Percentiles rank a stretch among this genome's conserved stretches.
These are phyloP conservation scores for Fraxinus xanthoxyloides DNA, from an alignment of 305 asterid genomes.

Conservation along the genomic window DNA sequence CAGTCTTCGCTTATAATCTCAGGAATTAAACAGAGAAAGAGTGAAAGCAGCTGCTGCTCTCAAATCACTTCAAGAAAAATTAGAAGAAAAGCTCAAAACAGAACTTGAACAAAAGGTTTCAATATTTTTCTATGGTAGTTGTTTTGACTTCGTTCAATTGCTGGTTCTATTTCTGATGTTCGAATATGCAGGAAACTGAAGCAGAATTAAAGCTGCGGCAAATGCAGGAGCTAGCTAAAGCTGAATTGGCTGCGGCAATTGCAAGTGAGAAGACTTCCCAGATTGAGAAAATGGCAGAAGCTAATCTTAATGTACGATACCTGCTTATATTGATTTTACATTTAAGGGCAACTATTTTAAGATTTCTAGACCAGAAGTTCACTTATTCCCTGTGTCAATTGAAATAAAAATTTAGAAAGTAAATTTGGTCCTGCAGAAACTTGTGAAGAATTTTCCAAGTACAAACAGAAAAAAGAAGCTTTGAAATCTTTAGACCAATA, in stretches of 20 bases:
- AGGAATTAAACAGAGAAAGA: constrained; percentile 84
- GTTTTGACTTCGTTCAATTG: constrained; percentile 11
- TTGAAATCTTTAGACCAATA: neutral
- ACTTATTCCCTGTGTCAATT: neutral
- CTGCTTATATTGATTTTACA: constrained; percentile 27
- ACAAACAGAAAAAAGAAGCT: neutral
- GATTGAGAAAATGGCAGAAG: constrained; percentile 96
- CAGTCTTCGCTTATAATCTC: constrained; percentile 21
- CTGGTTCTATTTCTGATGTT: constrained; percentile 22
- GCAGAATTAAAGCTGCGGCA: constrained; percentile 57
- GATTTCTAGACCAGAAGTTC: constrained; percentile 9
- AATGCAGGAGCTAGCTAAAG: constrained; percentile 66
- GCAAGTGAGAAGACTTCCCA: constrained; percentile 94
- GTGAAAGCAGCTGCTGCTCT: constrained; percentile 81
- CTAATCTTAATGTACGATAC: constrained; percentile 74
- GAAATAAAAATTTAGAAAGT: neutral
- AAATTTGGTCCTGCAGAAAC: constrained; percentile 2
- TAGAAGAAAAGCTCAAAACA: constrained; percentile 54
- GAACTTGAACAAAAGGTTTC: constrained; percentile 80
- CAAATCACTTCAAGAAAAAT: constrained; percentile 74
- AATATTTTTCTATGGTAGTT: neutral
- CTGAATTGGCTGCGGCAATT: constrained; percentile 82
- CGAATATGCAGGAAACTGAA: constrained; percentile 63
- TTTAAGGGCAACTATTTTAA: constrained; percentile 5
- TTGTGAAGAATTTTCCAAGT: constrained; percentile 5